Conservation (phyloP, 2,329 filamentous ascomycete genomes). For the Pyricularia sp. region DNA sequence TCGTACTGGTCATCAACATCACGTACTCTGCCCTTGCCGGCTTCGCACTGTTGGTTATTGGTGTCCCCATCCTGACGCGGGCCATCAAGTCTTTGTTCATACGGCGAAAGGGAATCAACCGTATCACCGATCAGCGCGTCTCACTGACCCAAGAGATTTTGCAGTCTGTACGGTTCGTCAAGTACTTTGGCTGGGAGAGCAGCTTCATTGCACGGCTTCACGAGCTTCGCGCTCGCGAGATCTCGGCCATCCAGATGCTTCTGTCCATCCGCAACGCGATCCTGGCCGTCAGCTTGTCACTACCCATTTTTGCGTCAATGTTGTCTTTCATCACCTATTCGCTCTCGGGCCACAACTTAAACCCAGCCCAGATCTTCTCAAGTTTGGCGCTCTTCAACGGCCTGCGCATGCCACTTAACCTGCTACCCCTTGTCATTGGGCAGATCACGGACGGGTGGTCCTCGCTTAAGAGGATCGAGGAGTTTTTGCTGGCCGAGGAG, state of each 20-base stretch:
- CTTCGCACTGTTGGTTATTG: constrained; percentile 71
- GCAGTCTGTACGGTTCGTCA: constrained; percentile 86
- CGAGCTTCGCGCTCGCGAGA: constrained; percentile 66
- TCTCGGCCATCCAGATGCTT: constrained; percentile 73
- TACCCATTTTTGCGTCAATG: constrained; percentile 94
- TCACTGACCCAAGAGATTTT: constrained; percentile 88
- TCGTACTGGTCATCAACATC: constrained; percentile 76
- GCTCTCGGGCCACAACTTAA: constrained; percentile 55
- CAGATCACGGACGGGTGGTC: constrained; percentile 85
- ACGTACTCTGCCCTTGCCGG: constrained; percentile 85
- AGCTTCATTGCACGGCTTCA: constrained; percentile 72
- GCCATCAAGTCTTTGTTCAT: constrained; percentile 70
- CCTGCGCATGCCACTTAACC: constrained; percentile 78
- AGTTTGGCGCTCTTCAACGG: constrained; percentile 91
- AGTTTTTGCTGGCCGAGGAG: constrained; percentile 83
- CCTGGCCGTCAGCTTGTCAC: constrained; percentile 72
- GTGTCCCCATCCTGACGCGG: constrained; percentile 66
- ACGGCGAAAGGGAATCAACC: constrained; percentile 75
- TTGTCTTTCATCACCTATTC: constrained; percentile 81
- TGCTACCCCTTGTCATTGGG: constrained; percentile 79
- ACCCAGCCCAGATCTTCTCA: constrained; percentile 77
- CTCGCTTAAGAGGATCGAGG: constrained; percentile 75
- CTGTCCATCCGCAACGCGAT: constrained; percentile 78
- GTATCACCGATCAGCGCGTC: constrained; percentile 86
- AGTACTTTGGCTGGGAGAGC: constrained; percentile 92